phyloP scores from a whole-genome alignment of 768 basidiomycete genomes.

The Mycena latifolia region DNA sequence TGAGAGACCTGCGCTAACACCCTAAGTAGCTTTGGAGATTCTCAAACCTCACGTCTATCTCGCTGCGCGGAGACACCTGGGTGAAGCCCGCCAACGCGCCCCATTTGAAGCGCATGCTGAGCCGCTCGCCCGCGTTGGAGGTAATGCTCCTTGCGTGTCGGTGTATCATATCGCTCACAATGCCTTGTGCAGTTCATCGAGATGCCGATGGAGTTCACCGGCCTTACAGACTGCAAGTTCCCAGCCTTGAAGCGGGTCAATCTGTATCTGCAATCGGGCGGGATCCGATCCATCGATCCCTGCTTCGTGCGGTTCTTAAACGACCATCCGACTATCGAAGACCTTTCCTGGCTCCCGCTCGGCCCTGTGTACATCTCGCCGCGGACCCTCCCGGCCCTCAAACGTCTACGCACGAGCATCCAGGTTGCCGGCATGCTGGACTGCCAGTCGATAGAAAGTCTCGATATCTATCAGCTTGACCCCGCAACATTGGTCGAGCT shows the following conservation, averaged over 20 bases:
- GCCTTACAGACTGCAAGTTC: slow-evolving; percentile 50
- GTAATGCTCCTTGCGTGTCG: slow-evolving; percentile 32
- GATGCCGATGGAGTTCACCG: slow-evolving; percentile 59
- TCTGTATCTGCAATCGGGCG: slow-evolving; percentile 57
- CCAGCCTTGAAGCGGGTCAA: slow-evolving; percentile 56
- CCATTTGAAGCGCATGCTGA: slow-evolving; percentile 44
- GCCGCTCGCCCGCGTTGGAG: slow-evolving; percentile 43
- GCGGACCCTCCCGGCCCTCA: slow-evolving; percentile 55
- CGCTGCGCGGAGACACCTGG: slow-evolving; percentile 46
- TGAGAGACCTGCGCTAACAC: not conserved
- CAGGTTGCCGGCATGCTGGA: slow-evolving; percentile 53
- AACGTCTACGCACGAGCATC: slow-evolving; percentile 49
- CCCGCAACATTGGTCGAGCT: slow-evolving; percentile 45
- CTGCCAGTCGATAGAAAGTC: slow-evolving; percentile 49
- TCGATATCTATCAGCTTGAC: slow-evolving; percentile 48
- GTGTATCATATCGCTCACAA: not conserved
- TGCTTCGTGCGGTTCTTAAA: slow-evolving; percentile 55
- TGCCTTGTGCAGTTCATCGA: slow-evolving; percentile 50
- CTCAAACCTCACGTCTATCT: slow-evolving; percentile 42
- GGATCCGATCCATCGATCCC: slow-evolving; percentile 47
- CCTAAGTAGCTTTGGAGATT: slow-evolving; percentile 46
- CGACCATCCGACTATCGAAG: slow-evolving; percentile 59
- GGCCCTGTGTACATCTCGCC: slow-evolving; percentile 48
- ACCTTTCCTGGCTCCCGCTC: slow-evolving; percentile 60
- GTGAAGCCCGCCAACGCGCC: slow-evolving; percentile 39